Conservation (phyloP, 495 filamentous ascomycete genomes). For the Parathielavia hyrcaniae region DNA sequence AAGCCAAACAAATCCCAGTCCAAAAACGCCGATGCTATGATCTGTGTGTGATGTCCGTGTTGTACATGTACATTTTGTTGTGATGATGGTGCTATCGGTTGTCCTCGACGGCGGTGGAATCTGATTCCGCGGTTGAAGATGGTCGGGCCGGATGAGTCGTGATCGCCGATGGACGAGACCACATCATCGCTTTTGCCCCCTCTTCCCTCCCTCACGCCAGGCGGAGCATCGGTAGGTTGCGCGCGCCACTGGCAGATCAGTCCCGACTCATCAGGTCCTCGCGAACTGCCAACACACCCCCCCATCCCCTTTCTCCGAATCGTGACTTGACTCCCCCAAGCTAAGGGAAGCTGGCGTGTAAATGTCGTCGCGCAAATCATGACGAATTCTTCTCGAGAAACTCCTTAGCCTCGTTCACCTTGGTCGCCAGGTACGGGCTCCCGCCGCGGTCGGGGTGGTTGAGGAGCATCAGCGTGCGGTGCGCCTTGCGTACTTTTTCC, state of each 20-base stretch:
- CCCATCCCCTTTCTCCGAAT: too few species aligned
- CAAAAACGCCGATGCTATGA: slow-evolving; percentile 16
- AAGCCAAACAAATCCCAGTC: slow-evolving; percentile 3
- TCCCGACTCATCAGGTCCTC: too few species aligned
- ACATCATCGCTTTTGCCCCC: too few species aligned
- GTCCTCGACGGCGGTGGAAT: too few species aligned
- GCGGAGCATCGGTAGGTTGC: too few species aligned
- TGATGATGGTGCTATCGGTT: neutral
- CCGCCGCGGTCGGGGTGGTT: slow-evolving; percentile 98
- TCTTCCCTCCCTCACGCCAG: too few species aligned
- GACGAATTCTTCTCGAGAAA: slow-evolving; percentile 68
- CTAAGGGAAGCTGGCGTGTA: too few species aligned
- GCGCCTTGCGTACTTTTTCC: slow-evolving; percentile 91
- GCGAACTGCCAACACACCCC: too few species aligned
- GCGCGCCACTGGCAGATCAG: too few species aligned
- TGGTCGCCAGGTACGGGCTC: slow-evolving; percentile 92
- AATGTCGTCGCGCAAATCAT: neutral
- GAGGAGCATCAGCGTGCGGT: slow-evolving; percentile 91
- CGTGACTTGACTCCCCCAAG: too few species aligned
- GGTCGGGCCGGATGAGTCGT: neutral
- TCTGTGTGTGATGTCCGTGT: slow-evolving; percentile 5
- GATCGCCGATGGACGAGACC: too few species aligned
- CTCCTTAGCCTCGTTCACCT: slow-evolving; percentile 97
- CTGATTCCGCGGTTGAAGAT: neutral
- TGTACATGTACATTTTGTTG: slow-evolving; percentile 5